These are phyloP conservation scores for Artemisia annua DNA, from an alignment of 129 eudicot species.

Conservation along the genomic window DNA sequence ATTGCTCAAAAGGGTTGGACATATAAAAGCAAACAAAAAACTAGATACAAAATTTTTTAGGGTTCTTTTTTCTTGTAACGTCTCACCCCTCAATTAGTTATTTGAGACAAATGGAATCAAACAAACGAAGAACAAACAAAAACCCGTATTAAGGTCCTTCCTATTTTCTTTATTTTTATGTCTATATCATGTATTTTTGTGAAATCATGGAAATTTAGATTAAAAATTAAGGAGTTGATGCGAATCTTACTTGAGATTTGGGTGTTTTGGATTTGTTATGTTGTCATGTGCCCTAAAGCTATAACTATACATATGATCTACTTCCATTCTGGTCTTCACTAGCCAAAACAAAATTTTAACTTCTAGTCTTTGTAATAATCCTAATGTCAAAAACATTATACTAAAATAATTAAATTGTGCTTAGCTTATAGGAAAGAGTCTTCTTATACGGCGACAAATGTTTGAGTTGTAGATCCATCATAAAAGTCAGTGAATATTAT, in stretches of 20 bases:
- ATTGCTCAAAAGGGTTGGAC: conserved; percentile 8
- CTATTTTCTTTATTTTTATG: conserved; percentile 10
- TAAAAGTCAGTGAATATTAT: neutral
- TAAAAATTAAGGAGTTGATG: conserved; percentile 32
- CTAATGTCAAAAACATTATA: neutral
- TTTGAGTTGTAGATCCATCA: neutral
- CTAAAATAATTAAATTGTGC: neutral
- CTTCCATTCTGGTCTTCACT: conserved; percentile 17
- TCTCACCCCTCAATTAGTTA: conserved; percentile 28
- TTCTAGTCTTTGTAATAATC: conserved; percentile 21
- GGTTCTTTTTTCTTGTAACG: neutral
- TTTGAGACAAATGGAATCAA: conserved; percentile 35
- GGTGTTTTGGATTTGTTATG: conserved; percentile 37
- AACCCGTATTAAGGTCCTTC: conserved; percentile 19
- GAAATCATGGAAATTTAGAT: conserved; percentile 20
- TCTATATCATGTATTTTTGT: conserved; percentile 5
- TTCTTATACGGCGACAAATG: conserved; percentile 4
- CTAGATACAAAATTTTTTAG: neutral
- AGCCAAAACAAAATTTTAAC: conserved; percentile 23
- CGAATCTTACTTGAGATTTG: conserved; percentile 37
- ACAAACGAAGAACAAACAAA: conserved; percentile 38
- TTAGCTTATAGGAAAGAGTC: neutral
- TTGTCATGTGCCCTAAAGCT: conserved; percentile 42
- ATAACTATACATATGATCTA: conserved; percentile 33
- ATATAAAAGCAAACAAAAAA: neutral